phyloP scores from a whole-genome alignment of 2,329 filamentous ascomycete genomes.

The Penicillium concentricum region DNA sequence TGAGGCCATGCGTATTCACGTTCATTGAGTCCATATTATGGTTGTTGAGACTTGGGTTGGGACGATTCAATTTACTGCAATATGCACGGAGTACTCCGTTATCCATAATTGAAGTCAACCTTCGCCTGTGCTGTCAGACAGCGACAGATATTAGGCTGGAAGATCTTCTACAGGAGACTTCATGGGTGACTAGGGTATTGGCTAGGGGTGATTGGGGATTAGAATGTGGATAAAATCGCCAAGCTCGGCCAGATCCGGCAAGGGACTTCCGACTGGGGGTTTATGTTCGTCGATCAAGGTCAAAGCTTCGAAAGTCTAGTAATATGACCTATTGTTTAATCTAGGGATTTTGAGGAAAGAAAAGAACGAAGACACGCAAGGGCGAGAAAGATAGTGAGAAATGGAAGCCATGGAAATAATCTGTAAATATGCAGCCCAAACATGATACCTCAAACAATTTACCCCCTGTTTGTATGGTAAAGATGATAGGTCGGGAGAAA shows the following conservation, averaged over 20 bases:
- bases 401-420: neutral
- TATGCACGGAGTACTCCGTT: neutral
- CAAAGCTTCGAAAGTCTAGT: neutral
- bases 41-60: neutral
- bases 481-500: neutral
- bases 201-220: neutral
- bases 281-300: neutral
- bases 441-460: neutral
- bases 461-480: neutral
- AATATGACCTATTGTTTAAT: neutral
- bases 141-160: neutral
- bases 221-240: neutral
- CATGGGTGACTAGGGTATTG: neutral
- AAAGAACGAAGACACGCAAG: neutral
- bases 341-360: neutral
- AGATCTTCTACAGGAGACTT: neutral
- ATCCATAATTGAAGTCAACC: neutral
- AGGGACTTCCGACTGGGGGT: neutral
- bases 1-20: neutral
- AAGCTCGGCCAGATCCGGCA: neutral
- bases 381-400: neutral
- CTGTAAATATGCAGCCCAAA: neutral
- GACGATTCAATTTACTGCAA: neutral
- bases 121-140: neutral
- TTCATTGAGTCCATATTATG: neutral